A percentile compares a stretch with the other conserved stretches of the same genome.
Evolutionary conservation across 2,329 filamentous ascomycete species (phyloP).

Genomic region (Dactylella cylindrospora): DNA sequence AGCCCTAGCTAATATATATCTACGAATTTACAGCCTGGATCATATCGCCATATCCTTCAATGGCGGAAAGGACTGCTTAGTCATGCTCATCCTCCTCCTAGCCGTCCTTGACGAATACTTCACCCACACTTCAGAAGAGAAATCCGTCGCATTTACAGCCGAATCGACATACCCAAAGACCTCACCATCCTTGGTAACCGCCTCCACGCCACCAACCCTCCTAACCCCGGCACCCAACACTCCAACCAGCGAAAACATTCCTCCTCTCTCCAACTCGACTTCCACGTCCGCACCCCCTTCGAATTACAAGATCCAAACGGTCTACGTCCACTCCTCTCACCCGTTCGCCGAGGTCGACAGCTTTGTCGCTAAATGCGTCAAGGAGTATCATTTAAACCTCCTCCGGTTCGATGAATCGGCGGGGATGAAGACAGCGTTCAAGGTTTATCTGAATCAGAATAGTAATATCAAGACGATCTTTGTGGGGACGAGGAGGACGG

Average conservation of each 20-base stretch:
- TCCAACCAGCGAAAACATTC: neutral
- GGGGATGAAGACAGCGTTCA: conserved; percentile 76
- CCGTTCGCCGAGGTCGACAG: conserved; percentile 83
- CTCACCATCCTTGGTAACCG: conserved; percentile 17
- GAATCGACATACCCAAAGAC: conserved; percentile 25
- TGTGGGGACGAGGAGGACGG: conserved; percentile 84
- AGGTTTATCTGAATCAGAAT: conserved; percentile 69
- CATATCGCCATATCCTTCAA: conserved; percentile 93
- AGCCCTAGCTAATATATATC: neutral
- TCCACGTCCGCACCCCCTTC: conserved; percentile 54
- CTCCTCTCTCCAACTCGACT: too few species aligned
- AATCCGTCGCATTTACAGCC: conserved; percentile 13
- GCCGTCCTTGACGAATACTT: conserved; percentile 58
- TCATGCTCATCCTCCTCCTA: conserved; percentile 84
- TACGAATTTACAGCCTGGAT: conserved; percentile 60
- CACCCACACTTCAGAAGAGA: conserved; percentile 47
- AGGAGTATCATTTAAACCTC: conserved; percentile 72
- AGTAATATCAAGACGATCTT: conserved; percentile 74
- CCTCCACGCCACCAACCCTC: conserved; percentile 10
- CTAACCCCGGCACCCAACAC: conserved; percentile 31
- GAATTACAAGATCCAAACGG: conserved; percentile 68
- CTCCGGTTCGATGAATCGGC: conserved; percentile 69
- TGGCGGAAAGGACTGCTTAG: conserved; percentile 95
- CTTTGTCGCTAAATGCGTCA: conserved; percentile 71
- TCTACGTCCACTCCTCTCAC: conserved; percentile 83